phyloP scores from a whole-genome alignment of 352 stramenopile species.

The Vaucheria bursata region DNA sequence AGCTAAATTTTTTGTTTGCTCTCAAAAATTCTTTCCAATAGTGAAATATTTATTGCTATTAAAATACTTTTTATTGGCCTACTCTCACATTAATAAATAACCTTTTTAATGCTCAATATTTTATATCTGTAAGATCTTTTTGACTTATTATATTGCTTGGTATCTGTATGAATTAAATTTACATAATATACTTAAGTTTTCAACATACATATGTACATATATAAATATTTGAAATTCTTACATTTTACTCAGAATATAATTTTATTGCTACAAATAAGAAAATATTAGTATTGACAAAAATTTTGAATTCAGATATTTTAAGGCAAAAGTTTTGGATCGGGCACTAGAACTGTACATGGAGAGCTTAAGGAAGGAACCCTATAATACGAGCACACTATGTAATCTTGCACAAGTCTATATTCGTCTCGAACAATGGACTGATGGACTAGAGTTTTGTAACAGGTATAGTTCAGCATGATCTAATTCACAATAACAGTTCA shows the following conservation, averaged over 20 bases:
- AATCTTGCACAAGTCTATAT: conserved; percentile 23
- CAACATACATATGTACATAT: neutral
- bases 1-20: conserved; percentile 12
- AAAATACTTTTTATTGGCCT: too few relatives aligned
- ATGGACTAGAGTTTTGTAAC: conserved; percentile 33
- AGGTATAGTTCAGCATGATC: too few relatives aligned
- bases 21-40: too few relatives aligned
- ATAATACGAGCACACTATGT: conserved; percentile 18
- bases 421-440: conserved; percentile 26
- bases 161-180: neutral
- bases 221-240: neutral
- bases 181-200: neutral
- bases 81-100: too few relatives aligned
- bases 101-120: too few relatives aligned
- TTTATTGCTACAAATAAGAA: neutral
- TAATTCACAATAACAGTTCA: too few relatives aligned
- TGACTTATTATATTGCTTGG: neutral
- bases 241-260: neutral
- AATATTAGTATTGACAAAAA: neutral
- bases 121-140: neutral
- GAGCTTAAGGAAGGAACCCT: conserved; percentile 20
- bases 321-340: conserved; percentile 19
- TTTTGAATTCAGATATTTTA: conserved; percentile 13
- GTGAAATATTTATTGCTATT: too few relatives aligned
- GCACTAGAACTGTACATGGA: conserved; percentile 38